Conservation (phyloP, 2,329 filamentous ascomycete genomes). For the Bipolaris victoriae region DNA sequence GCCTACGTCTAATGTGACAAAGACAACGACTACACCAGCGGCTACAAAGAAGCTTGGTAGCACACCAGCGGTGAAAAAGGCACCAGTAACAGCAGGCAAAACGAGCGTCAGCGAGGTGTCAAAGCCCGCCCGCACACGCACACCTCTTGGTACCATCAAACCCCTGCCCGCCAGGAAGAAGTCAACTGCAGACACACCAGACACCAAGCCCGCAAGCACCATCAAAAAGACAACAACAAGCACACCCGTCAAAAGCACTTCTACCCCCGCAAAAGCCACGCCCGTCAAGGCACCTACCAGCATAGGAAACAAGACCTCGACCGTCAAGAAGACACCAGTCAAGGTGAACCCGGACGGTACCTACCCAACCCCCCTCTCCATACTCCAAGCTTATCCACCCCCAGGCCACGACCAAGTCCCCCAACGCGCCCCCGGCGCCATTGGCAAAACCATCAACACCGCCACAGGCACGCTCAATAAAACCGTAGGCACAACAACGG, state of each 20-base stretch:
- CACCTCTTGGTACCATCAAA: conserved; percentile 31
- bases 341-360: conserved; percentile 34
- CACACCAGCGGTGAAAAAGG: conserved; percentile 23
- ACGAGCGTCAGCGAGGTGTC: conserved; percentile 21
- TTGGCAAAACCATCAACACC: conserved; percentile 43
- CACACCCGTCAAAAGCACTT: conserved; percentile 22
- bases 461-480: conserved; percentile 46
- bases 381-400: conserved; percentile 35
- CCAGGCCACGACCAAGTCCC: conserved; percentile 21
- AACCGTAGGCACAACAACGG: conserved; percentile 44
- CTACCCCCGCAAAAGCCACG: conserved; percentile 13
- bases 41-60: conserved; percentile 10
- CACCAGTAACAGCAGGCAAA: conserved; percentile 28
- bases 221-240: conserved; percentile 22
- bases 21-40: conserved; percentile 15
- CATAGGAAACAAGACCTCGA: conserved; percentile 21
- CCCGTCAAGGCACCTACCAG: conserved; percentile 14
- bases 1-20: conserved; percentile 10
- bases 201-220: conserved; percentile 11
- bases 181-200: conserved; percentile 9
- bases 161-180: conserved; percentile 19
- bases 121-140: conserved; percentile 22
- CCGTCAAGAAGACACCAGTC: conserved; percentile 34
- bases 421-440: conserved; percentile 34
- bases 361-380: conserved; percentile 35